Percentiles rank a stretch among this genome's conserved stretches.
Conservation (phyloP, 768 basidiomycete genomes). For the Pulveroboletus sp. region DNA sequence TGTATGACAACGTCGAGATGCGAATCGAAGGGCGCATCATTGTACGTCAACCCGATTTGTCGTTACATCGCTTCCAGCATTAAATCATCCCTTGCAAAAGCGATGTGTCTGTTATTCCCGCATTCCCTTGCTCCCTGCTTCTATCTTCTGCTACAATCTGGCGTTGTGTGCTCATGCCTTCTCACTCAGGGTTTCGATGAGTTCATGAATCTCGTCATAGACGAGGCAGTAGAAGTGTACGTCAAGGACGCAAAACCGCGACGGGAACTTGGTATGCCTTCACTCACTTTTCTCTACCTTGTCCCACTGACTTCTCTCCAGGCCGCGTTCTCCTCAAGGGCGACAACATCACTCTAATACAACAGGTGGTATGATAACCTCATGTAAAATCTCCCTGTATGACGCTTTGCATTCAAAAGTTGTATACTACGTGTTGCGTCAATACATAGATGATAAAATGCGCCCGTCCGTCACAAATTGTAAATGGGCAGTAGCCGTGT, state of each 20-base stretch:
- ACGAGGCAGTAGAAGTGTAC: constrained; percentile 89
- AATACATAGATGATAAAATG: constrained; percentile 2
- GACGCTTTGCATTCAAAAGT: background rate
- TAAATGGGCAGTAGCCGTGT: constrained; percentile 73
- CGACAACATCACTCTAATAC: constrained; percentile 97
- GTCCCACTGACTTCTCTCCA: constrained; percentile 27
- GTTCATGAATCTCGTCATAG: constrained; percentile 97
- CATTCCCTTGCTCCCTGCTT: constrained; percentile 4
- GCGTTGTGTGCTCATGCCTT: constrained; percentile 21
- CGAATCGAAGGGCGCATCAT: constrained; percentile 93
- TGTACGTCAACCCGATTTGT: constrained; percentile 51
- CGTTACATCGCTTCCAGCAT: constrained; percentile 31
- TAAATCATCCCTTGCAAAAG: constrained; percentile 38
- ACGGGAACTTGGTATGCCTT: constrained; percentile 68
- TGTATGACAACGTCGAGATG: constrained; percentile 97
- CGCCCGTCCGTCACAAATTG: constrained; percentile 55
- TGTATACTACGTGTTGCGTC: constrained; percentile 20
- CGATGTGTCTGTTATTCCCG: constrained; percentile 20
- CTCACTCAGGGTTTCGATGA: constrained; percentile 88
- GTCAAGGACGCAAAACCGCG: constrained; percentile 86
- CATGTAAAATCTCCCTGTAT: constrained; percentile 7
- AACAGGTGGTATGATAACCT: constrained; percentile 45
- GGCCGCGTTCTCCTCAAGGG: constrained; percentile 96
- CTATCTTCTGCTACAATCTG: background rate
- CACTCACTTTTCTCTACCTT: background rate